Conservation (phyloP, 2,329 filamentous ascomycete species). For the Fusarium luffae region DNA sequence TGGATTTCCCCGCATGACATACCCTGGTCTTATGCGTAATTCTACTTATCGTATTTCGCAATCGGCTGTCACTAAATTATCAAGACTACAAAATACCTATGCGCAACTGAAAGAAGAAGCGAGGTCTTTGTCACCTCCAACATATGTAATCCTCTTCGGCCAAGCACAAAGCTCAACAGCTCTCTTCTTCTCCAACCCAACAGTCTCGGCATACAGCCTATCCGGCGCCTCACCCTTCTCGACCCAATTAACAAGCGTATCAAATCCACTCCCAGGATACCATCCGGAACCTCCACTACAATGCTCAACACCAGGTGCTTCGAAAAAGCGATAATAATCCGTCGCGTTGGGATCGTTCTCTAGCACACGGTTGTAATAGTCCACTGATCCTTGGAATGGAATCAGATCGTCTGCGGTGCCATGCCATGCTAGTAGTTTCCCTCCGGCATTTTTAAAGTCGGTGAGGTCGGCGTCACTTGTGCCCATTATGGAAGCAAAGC, state of each 20-base stretch:
- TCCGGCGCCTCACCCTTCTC: constrained; percentile 19
- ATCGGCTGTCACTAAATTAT: neutral
- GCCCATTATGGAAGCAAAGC: constrained; percentile 31
- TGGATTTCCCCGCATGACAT: neutral
- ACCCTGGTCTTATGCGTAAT: neutral
- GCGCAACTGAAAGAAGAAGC: constrained; percentile 20
- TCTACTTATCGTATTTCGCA: neutral
- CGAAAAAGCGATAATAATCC: constrained; percentile 32
- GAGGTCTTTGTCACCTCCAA: neutral
- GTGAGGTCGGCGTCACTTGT: constrained; percentile 27
- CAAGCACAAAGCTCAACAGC: constrained; percentile 15
- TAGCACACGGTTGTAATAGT: constrained; percentile 27
- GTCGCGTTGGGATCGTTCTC: neutral
- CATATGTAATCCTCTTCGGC: constrained; percentile 15
- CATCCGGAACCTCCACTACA: constrained; percentile 16
- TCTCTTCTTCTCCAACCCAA: neutral
- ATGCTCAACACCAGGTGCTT: constrained; percentile 28
- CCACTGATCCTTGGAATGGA: constrained; percentile 14
- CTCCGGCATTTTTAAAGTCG: constrained; percentile 24
- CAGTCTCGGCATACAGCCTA: constrained; percentile 19
- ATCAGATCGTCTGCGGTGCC: constrained; percentile 32
- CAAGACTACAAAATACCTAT: neutral
- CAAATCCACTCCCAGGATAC: constrained; percentile 15
- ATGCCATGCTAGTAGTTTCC: constrained; percentile 36
- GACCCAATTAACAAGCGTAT: constrained; percentile 28